Base-by-base conservation (phyloP, 306 rosid genomes). In the Vigna reflexopilosa region DNA sequence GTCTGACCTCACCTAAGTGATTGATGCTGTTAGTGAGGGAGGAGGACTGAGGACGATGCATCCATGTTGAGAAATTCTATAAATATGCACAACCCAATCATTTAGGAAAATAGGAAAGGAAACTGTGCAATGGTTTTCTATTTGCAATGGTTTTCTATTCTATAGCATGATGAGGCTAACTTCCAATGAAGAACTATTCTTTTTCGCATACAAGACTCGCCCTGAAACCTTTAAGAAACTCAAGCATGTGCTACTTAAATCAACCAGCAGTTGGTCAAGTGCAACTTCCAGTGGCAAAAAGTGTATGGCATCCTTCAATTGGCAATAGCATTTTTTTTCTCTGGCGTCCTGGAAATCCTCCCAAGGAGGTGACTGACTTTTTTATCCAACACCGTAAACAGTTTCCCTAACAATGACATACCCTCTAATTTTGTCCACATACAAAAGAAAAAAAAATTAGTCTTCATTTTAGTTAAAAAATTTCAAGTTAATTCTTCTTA, bases 41-140 rank as follows among this genome's bases (percentile, higher is more conserved):
- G n/a, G 72, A 65, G 69, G 20, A 28, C 34, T 44, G n/a, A 30
- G 45, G 69, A 44, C 72, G 69, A 77, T 17, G 47, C 50, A 15
- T 22, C 66, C 44, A 57, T 56, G 76, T 47, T 77, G 79, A 38
- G 28, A 71, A 63, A 77, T 34, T 77, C 30, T 47, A 14, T 42
- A 50, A 72, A 64, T 49, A 63, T 73, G 51, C 61, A 32, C 56
- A 16, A 34, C 50, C 6, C 14, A 32, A 49, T 15, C 47, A 67
- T 62, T 15, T 7, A 14, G 47, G 22, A 38, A 24, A 36, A 49
- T 24, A 1, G 10, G 36, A 32, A 16, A 47, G 7, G 15, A 22
- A 17, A 2, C 65, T 36, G 22, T 57, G 14, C 42, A 15, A 28
- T 59, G 38, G 6, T 22, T 3, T 22, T 56, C 24, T 10, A 17